Evolutionary conservation across 768 basidiomycete species (phyloP).

Genomic region (Tulasnella sp.): DNA sequence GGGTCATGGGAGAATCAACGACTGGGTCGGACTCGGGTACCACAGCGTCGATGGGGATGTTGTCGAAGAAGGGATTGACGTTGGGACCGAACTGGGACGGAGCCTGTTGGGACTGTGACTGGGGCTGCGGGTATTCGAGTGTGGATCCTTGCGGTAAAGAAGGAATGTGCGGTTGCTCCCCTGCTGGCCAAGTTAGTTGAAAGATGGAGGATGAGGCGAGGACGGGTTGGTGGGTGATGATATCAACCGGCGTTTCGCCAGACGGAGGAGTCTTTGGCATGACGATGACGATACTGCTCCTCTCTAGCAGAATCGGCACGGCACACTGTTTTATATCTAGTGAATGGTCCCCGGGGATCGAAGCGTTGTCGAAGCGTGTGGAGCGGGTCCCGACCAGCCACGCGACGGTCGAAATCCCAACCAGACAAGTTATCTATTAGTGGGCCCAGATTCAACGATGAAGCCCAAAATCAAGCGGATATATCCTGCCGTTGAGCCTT

Average conservation of each 20-base stretch:
- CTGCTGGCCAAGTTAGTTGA: conserved; percentile 16
- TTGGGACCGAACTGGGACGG: background rate
- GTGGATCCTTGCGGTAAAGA: conserved; percentile 1
- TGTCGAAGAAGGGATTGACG: conserved; percentile 10
- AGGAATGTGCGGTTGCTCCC: conserved; percentile 9
- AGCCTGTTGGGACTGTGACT: background rate
- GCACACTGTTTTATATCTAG: no score
- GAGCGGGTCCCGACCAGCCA: no score
- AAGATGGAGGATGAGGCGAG: conserved; percentile 10
- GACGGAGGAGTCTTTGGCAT: conserved; percentile 7
- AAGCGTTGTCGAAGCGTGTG: no score
- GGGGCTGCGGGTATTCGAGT: background rate
- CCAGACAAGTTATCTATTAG: no score
- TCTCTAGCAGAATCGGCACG: no score
- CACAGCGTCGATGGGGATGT: background rate
- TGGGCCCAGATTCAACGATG: no score
- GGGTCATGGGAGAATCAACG: background rate
- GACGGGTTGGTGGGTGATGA: background rate
- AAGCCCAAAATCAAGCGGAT: no score
- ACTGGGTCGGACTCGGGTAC: background rate
- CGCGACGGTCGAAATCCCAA: no score
- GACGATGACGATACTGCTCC: background rate
- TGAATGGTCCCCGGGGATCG: no score
- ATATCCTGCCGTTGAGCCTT: no score
- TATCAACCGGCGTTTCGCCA: conserved; percentile 3